These are phyloP conservation scores for Populus tremula DNA, from an alignment of 345 rosid genomes.

Conservation along the genomic window DNA sequence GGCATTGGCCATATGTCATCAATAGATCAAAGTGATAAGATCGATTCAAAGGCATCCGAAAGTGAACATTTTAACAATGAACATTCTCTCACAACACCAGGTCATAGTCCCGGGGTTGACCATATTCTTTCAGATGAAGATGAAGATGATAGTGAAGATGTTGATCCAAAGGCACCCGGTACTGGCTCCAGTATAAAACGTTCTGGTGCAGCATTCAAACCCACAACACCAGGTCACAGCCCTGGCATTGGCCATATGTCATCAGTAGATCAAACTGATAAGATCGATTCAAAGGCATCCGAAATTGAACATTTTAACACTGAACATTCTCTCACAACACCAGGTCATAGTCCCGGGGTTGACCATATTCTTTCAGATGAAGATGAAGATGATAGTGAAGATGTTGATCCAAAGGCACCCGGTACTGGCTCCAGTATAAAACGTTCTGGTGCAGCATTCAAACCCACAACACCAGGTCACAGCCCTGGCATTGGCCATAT, in stretches of 20 bases:
- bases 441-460: conserved; percentile 5
- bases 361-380: conserved; percentile 9
- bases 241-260: conserved; percentile 47
- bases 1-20: conserved; percentile 41
- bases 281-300: not conserved
- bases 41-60: not conserved
- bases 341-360: conserved; percentile 52
- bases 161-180: not conserved
- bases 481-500: conserved; percentile 51
- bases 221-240: conserved; percentile 43
- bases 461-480: conserved; percentile 42
- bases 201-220: conserved; percentile 5
- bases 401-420: not conserved
- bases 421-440: not conserved
- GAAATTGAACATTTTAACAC: too few species aligned
- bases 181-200: not conserved
- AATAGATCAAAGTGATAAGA: not conserved
- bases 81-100: conserved; percentile 27
- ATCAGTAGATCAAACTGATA: not conserved
- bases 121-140: not conserved
- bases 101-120: conserved; percentile 52
- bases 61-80: not conserved
- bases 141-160: not conserved
- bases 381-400: not conserved
- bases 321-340: conserved; percentile 16